Conservation (phyloP, 2,329 filamentous ascomycete genomes). For the Nakataea oryzae region DNA sequence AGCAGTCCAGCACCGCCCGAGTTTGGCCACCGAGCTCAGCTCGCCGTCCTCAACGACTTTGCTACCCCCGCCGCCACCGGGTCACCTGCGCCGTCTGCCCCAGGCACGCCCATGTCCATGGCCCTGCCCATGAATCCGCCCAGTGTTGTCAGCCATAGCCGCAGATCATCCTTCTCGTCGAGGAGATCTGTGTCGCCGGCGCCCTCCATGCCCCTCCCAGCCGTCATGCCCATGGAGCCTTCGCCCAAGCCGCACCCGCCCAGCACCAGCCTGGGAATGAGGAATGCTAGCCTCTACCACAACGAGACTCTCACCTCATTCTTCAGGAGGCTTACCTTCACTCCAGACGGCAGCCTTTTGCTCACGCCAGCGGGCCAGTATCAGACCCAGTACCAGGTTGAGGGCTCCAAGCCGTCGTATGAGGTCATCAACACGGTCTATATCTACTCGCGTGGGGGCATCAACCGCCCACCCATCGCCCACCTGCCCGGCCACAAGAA, state of each 20-base stretch:
- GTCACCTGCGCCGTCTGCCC: constrained; percentile 82
- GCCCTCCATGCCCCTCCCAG: constrained; percentile 84
- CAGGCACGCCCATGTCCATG: constrained; percentile 83
- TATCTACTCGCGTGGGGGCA: constrained; percentile 90
- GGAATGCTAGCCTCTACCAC: constrained; percentile 84
- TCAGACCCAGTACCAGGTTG: constrained; percentile 61
- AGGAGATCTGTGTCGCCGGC: constrained; percentile 86
- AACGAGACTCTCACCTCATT: constrained; percentile 97
- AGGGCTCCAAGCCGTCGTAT: constrained; percentile 60
- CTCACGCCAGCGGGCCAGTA: constrained; percentile 94
- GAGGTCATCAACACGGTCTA: constrained; percentile 97
- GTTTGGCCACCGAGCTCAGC: constrained; percentile 54
- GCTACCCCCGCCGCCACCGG: constrained; percentile 44
- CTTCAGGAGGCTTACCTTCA: constrained; percentile 87
- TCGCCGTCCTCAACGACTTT: constrained; percentile 42
- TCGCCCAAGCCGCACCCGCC: constrained; percentile 67
- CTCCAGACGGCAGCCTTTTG: constrained; percentile 86
- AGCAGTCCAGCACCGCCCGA: constrained; percentile 89
- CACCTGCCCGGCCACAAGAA: constrained; percentile 97
- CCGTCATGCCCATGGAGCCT: constrained; percentile 86
- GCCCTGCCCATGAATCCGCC: constrained; percentile 95
- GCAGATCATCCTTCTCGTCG: constrained; percentile 86
- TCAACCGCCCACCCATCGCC: constrained; percentile 92
- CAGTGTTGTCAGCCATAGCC: constrained; percentile 75
- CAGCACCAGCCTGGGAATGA: constrained; percentile 50